A percentile compares a stretch with the other conserved stretches of the same genome.
These are phyloP conservation scores for Stachybotrys chlorohalonatus DNA, from an alignment of 2,329 filamentous ascomycete species.

Conservation along the genomic window DNA sequence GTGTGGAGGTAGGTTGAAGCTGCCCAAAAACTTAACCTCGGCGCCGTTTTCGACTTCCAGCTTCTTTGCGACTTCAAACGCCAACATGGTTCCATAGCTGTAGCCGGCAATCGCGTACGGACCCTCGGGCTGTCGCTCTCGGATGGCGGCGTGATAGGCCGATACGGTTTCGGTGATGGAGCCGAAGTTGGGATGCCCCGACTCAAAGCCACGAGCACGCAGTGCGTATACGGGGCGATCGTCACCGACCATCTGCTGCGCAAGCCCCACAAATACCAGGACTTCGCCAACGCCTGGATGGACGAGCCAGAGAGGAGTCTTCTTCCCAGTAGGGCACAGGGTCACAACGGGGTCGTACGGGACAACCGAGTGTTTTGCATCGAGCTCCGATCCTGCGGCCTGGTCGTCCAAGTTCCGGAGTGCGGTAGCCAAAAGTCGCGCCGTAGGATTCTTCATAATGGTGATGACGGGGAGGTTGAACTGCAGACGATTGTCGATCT, in stretches of 20 bases:
- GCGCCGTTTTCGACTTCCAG: slow-evolving; percentile 26
- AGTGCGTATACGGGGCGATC: slow-evolving; percentile 38
- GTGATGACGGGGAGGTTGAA: slow-evolving; percentile 21
- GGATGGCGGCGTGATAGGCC: slow-evolving; percentile 4
- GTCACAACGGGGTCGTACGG: slow-evolving; percentile 20
- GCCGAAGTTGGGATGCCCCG: slow-evolving; percentile 26
- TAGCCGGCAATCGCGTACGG: slow-evolving; percentile 42
- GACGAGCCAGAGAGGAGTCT: slow-evolving; percentile 29
- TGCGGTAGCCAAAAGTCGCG: not conserved
- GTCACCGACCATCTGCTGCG: slow-evolving; percentile 22
- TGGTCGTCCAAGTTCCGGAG: slow-evolving; percentile 11
- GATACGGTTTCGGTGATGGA: not conserved
- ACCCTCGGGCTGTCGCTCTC: slow-evolving; percentile 27
- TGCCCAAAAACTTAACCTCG: slow-evolving; percentile 31
- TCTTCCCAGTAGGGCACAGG: slow-evolving; percentile 18
- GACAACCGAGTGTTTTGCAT: not conserved
- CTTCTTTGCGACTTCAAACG: slow-evolving; percentile 39
- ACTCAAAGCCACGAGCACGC: slow-evolving; percentile 32
- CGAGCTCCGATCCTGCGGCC: not conserved
- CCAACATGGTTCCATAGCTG: slow-evolving; percentile 37
- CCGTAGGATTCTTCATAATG: slow-evolving; percentile 23
- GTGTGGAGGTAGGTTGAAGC: slow-evolving; percentile 34
- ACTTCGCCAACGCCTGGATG: slow-evolving; percentile 34
- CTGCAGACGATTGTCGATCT: slow-evolving; percentile 10
- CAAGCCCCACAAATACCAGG: slow-evolving; percentile 28